Base-by-base conservation (phyloP, 345 rosid species). In the Sapria himalayana region DNA sequence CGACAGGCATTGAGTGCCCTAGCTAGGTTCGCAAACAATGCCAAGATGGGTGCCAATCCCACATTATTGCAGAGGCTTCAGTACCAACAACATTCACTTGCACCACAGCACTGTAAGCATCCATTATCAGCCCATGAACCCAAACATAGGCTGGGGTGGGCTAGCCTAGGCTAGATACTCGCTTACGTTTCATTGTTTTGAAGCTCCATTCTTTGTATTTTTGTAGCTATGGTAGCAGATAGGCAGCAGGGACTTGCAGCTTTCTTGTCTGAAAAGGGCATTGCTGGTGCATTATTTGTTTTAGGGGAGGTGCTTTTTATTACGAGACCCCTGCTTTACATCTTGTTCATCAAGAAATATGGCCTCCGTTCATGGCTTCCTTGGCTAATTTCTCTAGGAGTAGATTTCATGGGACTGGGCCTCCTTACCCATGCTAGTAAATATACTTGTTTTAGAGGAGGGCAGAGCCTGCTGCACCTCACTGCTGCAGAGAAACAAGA, bases 281-380 rank as follows among this genome's bases (percentile, higher is more conserved):
- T 70, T 22, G 62, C 9, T 19, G 89, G 93, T 40, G 74, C 69
- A 4, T 41, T 84, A 25, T 71, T 57, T 70, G 56, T 72, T 35
- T 50, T 66, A 18, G 95, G 81, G 32, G 95, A 84, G 64, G 60
- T 68, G 39, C 73, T 91, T 1, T 80, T 58, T 48, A 63, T 91
- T 22, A 67, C 74, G 4, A 77, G 99, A 43, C 96, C 96, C n/a
- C 82, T 91, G 36, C 67, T 84, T 16, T 84, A 84, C 53, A 95
- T 91, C 50, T 41, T 80, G n/a, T 69, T 79, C 52, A 73, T 84
- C 47, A 66, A 81, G 65, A 80, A 59, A 68, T 73, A 60, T 25
- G 93, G 92, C 44, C 51, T 64, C 51, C 65, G 73, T 22, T 91
- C 99, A 10, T 91, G 99, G 99, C 64, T 62, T 41, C 96, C 95